phyloP scores from a whole-genome alignment of 208 protist species.

The Zelonia costaricensis region DNA sequence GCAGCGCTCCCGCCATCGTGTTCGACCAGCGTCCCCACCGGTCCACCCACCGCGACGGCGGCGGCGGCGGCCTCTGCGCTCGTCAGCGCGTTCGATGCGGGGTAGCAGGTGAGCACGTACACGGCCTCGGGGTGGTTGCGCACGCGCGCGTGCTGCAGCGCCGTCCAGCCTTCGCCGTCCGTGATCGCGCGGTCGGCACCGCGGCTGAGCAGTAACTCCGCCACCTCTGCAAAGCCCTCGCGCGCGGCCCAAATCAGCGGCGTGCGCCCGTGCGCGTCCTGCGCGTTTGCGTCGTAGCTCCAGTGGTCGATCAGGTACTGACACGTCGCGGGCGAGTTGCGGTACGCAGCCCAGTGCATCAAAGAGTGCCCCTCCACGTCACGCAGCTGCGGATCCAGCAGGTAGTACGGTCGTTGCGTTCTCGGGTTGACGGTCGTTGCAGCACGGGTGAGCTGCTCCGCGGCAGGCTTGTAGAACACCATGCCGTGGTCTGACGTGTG shows the following conservation, averaged over 20 bases:
- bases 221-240: conserved; percentile 66
- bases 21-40: too few species aligned
- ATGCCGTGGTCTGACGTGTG: conserved; percentile 16
- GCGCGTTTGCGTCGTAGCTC: conserved; percentile 40
- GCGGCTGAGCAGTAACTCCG: conserved; percentile 57
- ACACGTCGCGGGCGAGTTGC: conserved; percentile 49
- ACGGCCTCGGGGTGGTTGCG: conserved; percentile 66
- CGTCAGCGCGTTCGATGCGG: neutral
- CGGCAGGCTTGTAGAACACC: conserved; percentile 22
- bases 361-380: conserved; percentile 69
- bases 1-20: neutral
- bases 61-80: neutral
- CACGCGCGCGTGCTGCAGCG: conserved; percentile 53
- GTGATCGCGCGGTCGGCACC: conserved; percentile 37
- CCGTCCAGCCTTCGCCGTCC: conserved; percentile 62
- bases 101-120: conserved; percentile 40
- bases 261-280: conserved; percentile 62
- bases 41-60: neutral
- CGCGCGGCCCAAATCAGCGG: conserved; percentile 80
- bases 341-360: conserved; percentile 83
- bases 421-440: conserved; percentile 16
- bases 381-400: conserved; percentile 41
- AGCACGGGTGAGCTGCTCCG: conserved; percentile 15
- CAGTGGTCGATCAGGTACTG: conserved; percentile 80
- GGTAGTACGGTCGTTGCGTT: conserved; percentile 33